Base-by-base conservation (phyloP, 2,329 filamentous ascomycete species). In the Botrytis galanthina region DNA sequence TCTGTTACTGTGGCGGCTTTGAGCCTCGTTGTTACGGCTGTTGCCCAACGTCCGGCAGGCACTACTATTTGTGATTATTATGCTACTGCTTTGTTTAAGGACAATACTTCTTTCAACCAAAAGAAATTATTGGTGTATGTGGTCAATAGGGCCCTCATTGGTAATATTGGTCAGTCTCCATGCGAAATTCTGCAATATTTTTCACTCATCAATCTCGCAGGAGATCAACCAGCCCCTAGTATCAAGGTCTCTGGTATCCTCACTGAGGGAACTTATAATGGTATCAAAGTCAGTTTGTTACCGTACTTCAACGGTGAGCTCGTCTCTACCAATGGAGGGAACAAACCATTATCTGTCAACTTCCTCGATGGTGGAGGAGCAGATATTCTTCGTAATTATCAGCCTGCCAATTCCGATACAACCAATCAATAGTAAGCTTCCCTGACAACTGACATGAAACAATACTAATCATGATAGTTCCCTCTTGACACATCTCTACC, bases 91-190 rank as follows among this genome's bases (percentile, higher is more conserved):
- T 80, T 90, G 18, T 83, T 90, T 71, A 87, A 84, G 80, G 83
- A 88, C 57, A 90, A 90, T 82, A 90, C 86, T 54, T 86, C 87
- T 29, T 84, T 83, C 44, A 90, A 89, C 79, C 88, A 91, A 80
- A 81, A 84, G 71, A 86, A 84, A 0, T 82, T 90, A 3, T 77
- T 91, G 77, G 88, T 85, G 2, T 82, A 88, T 1, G 80, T 91
- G 6, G 88, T 91, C 77, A 90, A 90, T 81, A 90, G 88, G 10
- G 89, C 86, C 32, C 87, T 90, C 75, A 88, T 90, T 76, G 89
- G 89, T n/a, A 89, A 89, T 80, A 89, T 89, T 80, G 89, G 85
- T 86, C 79, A 76, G 83, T 74, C 18, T 39, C 18, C 54, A 10
- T 67, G 12, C 59, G 44, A 46, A 9, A 61, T 22, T 39, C 48